These are phyloP conservation scores for Fusarium annulatum DNA, from an alignment of 2,329 filamentous ascomycete species.

Conservation along the genomic window DNA sequence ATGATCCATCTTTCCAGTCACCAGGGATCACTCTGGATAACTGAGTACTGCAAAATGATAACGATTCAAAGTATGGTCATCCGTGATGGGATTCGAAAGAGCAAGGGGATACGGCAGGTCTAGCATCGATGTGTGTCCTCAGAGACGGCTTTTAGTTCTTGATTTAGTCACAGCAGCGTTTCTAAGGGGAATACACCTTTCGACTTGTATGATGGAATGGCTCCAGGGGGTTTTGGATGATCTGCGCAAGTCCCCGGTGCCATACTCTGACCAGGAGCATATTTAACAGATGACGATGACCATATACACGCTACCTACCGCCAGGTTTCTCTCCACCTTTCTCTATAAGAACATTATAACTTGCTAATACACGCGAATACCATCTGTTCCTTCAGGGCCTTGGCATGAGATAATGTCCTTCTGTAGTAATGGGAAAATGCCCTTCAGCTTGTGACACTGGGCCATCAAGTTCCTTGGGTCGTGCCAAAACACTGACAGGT, in stretches of 20 bases:
- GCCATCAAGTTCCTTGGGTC: not conserved
- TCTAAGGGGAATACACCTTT: conserved; percentile 10
- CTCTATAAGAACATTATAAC: not conserved
- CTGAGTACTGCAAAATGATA: not conserved
- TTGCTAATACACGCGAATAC: not conserved
- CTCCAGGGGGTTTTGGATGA: too few relatives aligned
- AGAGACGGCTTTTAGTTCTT: not conserved
- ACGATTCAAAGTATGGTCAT: accelerated
- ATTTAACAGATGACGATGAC: too few relatives aligned
- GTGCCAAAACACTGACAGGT: not conserved
- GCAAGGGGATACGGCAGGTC: too few relatives aligned
- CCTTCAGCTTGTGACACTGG: not conserved
- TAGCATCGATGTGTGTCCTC: not conserved
- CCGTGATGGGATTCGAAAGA: not conserved
- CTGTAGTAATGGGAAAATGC: accelerated
- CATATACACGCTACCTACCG: not conserved
- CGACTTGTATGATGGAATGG: not conserved
- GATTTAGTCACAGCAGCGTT: not conserved
- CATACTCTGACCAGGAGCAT: not conserved
- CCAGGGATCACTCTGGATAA: too few relatives aligned
- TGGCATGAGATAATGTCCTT: too few relatives aligned
- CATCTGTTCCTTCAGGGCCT: not conserved
- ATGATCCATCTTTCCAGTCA: not conserved
- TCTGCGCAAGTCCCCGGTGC: not conserved
- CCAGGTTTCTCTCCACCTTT: not conserved